Base-by-base conservation (phyloP, 139 green algal genomes). In the Closterium sp. region DNA sequence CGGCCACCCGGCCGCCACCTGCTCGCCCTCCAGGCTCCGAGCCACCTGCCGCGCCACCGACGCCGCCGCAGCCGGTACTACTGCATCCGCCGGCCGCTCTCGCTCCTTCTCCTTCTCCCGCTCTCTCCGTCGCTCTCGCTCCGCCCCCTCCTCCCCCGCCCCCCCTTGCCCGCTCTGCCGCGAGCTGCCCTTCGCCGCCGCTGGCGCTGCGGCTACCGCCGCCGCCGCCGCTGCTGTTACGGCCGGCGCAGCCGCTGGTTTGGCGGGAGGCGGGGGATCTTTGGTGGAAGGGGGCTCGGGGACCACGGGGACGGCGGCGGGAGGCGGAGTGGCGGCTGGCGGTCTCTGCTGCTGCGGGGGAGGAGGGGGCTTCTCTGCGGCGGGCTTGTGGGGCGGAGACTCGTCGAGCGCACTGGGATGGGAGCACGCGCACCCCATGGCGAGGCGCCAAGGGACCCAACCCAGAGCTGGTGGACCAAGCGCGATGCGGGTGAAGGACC, bases 1-100 rank as follows among this genome's bases (percentile, higher is more conserved):
- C 28, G 91, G 91, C 91, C 91, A 94, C 30, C 88, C 91, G 36
- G 88, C 90, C 30, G 90, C 90, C 87, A 93, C 90, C 36, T 91
- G 87, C 90, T 93, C 90, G 7, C 81, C 83, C 86, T 92, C 89
- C 31, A 91, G 83, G 64, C 36, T 87, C 88, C 88, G 88, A 34
- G 30, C 9, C 30, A 33, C 7, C 83, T 34, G n/a, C 83, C 83
- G 83, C 83, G 83, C 21, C 7, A 86, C 83, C 30, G 83, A 33
- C 30, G 83, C 83, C 83, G 31, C 55, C 55, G 55, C 55, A 16
- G 55, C 55, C 55, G 55, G 12, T 19, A 28, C 55, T 76, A 76
- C 55, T 19, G 55, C 55, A 76, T 76, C 55, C 25, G 16, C 55
- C 55, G 16, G 2, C 55, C 55, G 55, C 55, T 76, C 55, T 76